Percentiles rank a stretch among this genome's conserved stretches.
These are phyloP conservation scores for Craterostigma plantagineum DNA, from an alignment of 257 asterid species.

Conservation along the genomic window DNA sequence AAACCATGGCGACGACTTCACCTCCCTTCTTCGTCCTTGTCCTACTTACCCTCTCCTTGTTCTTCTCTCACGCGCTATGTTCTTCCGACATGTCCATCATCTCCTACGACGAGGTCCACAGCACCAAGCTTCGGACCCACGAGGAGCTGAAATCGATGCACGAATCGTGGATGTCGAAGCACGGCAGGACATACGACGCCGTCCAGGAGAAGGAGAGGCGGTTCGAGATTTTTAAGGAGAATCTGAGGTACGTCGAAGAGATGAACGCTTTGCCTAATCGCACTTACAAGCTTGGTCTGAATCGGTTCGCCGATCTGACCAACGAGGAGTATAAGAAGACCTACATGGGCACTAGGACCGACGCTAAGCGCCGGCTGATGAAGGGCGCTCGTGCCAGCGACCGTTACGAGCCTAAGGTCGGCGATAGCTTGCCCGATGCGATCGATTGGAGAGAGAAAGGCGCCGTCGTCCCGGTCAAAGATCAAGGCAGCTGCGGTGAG, in stretches of 20 bases:
- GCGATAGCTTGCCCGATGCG: conserved; percentile 19
- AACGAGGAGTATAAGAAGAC: conserved; percentile 18
- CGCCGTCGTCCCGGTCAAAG: conserved; percentile 16
- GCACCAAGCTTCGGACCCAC: conserved; percentile 1
- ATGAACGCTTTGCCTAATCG: conserved; percentile 10
- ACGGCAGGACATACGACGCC: conserved; percentile 18
- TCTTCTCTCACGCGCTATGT: conserved; percentile 3
- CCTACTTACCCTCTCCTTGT: background rate
- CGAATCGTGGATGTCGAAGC: conserved; percentile 22
- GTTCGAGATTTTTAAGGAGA: conserved; percentile 20
- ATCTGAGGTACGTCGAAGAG: conserved; percentile 14
- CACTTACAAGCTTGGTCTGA: conserved; percentile 23
- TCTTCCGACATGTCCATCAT: conserved; percentile 23
- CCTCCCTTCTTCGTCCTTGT: background rate
- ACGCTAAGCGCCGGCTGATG: background rate
- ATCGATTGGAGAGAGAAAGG: conserved; percentile 31
- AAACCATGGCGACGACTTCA: background rate
- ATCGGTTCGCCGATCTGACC: conserved; percentile 21
- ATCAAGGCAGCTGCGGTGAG: conserved; percentile 31
- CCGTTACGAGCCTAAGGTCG: conserved; percentile 15
- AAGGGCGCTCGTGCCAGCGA: conserved; percentile 8
- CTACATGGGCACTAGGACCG: conserved; percentile 10
- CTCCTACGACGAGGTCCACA: conserved; percentile 12
- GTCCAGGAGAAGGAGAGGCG: conserved; percentile 16
- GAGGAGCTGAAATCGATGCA: conserved; percentile 14